A percentile compares a stretch with the other conserved stretches of the same genome.
Conservation (phyloP, 345 rosid species). For the Cochlearia excelsa region DNA sequence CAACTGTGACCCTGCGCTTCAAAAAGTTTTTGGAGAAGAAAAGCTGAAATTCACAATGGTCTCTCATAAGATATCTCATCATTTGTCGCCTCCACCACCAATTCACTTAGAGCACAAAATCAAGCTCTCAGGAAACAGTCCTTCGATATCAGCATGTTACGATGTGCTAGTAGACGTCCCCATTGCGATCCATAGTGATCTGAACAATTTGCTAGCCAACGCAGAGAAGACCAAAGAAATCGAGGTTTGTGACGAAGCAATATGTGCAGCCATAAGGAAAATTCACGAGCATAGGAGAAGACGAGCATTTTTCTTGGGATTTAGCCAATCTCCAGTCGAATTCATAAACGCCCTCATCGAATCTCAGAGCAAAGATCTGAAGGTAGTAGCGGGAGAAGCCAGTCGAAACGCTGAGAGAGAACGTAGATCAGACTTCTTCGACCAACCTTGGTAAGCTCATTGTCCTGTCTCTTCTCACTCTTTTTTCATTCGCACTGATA, state of each 20-base stretch:
- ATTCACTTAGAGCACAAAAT: conserved; percentile 87
- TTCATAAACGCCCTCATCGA: conserved; percentile 88
- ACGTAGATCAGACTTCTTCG: conserved; percentile 81
- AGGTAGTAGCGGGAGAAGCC: conserved; percentile 82
- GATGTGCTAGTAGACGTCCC: conserved; percentile 96
- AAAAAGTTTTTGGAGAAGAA: conserved; percentile 92
- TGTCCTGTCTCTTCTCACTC: conserved; percentile 7
- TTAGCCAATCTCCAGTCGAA: conserved; percentile 95
- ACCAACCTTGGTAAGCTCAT: conserved; percentile 84
- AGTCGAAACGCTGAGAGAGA: conserved; percentile 86
- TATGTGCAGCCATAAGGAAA: conserved; percentile 85
- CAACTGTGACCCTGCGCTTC: conserved; percentile 80
- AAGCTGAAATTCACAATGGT: conserved; percentile 81
- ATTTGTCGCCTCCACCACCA: conserved; percentile 80
- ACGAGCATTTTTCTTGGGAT: conserved; percentile 91
- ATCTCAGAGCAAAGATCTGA: conserved; percentile 89
- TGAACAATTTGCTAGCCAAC: conserved; percentile 75
- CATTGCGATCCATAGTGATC: conserved; percentile 85
- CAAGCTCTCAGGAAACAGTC: conserved; percentile 84
- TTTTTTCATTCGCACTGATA: too few species aligned
- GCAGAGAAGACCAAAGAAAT: conserved; percentile 98
- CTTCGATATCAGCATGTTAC: conserved; percentile 82
- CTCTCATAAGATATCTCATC: conserved; percentile 82
- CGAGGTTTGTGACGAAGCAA: conserved; percentile 89
- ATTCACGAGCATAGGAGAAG: conserved; percentile 92